A percentile compares a stretch with the other conserved stretches of the same genome.
These are phyloP conservation scores for Cryptosporidium meleagridis DNA, from an alignment of 169 alveolate species.

Conservation along the genomic window DNA sequence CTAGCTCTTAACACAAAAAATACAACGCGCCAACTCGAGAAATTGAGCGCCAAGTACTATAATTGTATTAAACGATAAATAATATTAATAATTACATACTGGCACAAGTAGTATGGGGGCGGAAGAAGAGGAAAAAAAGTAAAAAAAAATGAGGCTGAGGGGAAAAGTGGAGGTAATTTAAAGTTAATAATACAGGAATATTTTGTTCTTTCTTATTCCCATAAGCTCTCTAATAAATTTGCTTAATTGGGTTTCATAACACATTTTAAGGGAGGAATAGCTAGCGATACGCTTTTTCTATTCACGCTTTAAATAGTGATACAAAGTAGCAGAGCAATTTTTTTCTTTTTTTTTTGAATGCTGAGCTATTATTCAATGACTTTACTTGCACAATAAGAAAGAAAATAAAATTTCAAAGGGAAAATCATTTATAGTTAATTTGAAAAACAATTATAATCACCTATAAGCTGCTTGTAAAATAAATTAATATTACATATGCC, in stretches of 20 bases:
- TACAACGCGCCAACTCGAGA: neutral
- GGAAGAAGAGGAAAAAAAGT: neutral
- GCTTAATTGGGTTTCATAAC: neutral
- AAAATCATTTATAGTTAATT: neutral
- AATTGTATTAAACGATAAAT: neutral
- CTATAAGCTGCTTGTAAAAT: neutral
- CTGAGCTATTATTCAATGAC: neutral
- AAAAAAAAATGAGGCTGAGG: neutral
- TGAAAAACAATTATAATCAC: neutral
- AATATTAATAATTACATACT: neutral
- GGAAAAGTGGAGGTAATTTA: neutral
- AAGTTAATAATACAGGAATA: neutral
- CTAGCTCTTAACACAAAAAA: no score
- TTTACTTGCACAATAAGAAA: neutral
- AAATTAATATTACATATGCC: neutral
- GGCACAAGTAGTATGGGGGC: slow-evolving; percentile 1
- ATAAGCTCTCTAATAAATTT: neutral
- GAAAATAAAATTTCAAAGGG: neutral
- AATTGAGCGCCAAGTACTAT: neutral
- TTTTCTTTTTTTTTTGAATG: neutral
- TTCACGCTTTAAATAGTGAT: neutral
- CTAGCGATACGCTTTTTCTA: neutral
- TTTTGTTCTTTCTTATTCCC: neutral
- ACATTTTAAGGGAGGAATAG: neutral
- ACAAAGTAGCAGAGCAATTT: neutral